A percentile compares a stretch with the other conserved stretches of the same genome.
Conservation (phyloP, 2,329 filamentous ascomycete genomes). For the Amylocarpus encephaloides region DNA sequence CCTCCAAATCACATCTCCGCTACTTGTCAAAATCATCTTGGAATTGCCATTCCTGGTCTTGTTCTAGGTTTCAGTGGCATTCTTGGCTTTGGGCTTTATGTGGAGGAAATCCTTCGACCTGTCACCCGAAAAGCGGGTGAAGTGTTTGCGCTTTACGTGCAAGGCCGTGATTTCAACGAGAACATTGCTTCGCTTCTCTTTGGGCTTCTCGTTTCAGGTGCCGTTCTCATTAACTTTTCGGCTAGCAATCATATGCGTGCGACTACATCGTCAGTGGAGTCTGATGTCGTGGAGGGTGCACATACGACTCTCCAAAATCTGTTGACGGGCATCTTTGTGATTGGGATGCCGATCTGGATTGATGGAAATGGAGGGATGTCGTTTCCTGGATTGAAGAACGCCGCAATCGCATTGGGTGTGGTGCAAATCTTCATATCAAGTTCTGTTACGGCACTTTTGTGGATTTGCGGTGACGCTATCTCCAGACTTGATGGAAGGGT, state of each 20-base stretch:
- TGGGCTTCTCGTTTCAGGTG: conserved; percentile 12
- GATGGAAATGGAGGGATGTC: background rate
- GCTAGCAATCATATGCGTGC: conserved; percentile 1
- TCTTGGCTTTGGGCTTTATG: conserved; percentile 18
- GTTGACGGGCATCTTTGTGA: conserved; percentile 20
- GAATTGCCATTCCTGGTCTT: conserved; percentile 7
- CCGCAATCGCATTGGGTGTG: conserved; percentile 17
- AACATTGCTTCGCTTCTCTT: conserved; percentile 18
- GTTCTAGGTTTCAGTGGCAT: conserved; percentile 15
- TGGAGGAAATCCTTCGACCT: conserved; percentile 3
- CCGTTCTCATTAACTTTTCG: conserved; percentile 5
- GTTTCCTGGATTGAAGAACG: conserved; percentile 14
- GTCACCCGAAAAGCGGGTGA: background rate
- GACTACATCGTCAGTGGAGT: background rate
- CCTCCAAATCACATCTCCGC: conserved; percentile 9
- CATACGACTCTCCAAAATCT: conserved; percentile 14
- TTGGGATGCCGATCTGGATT: conserved; percentile 20
- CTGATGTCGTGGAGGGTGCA: conserved; percentile 2
- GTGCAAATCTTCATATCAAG: conserved; percentile 15
- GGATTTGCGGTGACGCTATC: conserved; percentile 13
- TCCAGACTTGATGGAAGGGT: conserved; percentile 14
- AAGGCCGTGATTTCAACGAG: conserved; percentile 13
- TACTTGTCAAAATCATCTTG: conserved; percentile 1
- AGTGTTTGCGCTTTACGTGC: conserved; percentile 8
- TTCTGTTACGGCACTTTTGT: conserved; percentile 14